These are phyloP conservation scores for Artemisia princeps DNA, from an alignment of 140 eudicot genomes.

Conservation along the genomic window DNA sequence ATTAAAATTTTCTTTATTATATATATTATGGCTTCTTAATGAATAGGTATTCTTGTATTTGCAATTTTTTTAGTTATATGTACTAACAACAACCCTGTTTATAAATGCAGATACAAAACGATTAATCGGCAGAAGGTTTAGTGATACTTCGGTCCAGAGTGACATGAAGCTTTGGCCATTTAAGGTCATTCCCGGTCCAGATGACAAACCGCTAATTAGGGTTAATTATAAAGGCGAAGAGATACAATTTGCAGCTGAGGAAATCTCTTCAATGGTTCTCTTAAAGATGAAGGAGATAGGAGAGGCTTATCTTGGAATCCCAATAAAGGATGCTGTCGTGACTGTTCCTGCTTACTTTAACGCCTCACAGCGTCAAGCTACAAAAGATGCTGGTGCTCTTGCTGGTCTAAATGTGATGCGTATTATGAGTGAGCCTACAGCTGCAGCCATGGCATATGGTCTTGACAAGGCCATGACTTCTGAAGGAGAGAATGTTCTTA, in stretches of 20 bases:
- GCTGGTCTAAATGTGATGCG: slow-evolving; percentile 34
- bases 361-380: slow-evolving; percentile 32
- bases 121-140: slow-evolving; percentile 24
- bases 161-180: slow-evolving; percentile 30
- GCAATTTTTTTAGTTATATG: too few species aligned
- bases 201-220: slow-evolving; percentile 21
- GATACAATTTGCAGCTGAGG: slow-evolving; percentile 26
- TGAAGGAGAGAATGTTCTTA: slow-evolving; percentile 23
- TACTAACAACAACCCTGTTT: too few species aligned
- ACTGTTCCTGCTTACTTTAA: slow-evolving; percentile 29
- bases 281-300: slow-evolving; percentile 24
- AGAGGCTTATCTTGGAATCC: slow-evolving; percentile 22
- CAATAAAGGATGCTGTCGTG: slow-evolving; percentile 20
- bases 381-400: slow-evolving; percentile 29
- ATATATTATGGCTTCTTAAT: too few species aligned
- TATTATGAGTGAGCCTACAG: slow-evolving; percentile 26
- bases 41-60: too few species aligned
- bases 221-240: slow-evolving; percentile 23
- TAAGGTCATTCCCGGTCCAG: slow-evolving; percentile 23
- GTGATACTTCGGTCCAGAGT: slow-evolving; percentile 20
- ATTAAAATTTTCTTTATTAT: too few species aligned
- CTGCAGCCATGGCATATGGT: slow-evolving; percentile 34
- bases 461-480: slow-evolving; percentile 14
- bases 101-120: slow-evolving; percentile 25
- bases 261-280: slow-evolving; percentile 26